Conservation (phyloP, 176 grass and related monocot genomes). For the Panicum miliaceum region DNA sequence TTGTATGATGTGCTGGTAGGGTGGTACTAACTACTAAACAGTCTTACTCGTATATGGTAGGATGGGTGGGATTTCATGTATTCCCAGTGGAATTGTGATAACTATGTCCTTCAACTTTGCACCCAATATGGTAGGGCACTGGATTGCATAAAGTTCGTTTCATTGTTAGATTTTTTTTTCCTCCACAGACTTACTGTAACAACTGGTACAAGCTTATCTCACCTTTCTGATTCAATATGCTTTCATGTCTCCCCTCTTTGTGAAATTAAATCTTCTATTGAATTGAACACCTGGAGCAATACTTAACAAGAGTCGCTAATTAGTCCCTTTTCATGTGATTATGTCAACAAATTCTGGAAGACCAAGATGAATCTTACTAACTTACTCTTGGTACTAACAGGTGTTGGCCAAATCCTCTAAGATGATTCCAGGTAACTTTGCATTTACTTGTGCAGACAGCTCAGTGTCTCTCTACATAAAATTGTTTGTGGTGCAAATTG, state of each 20-base stretch:
- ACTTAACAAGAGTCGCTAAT: neutral
- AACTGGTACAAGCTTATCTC: neutral
- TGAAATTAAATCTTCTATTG: neutral
- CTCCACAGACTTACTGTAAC: neutral
- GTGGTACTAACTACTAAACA: constrained; percentile 1
- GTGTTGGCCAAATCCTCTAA: constrained; percentile 98
- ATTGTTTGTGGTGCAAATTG: neutral
- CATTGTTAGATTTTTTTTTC: neutral
- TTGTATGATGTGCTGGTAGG: neutral
- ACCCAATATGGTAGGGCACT: neutral
- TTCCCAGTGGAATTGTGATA: neutral
- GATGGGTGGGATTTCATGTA: neutral
- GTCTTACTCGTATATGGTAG: neutral
- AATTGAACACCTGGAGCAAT: neutral
- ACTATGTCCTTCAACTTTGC: neutral
- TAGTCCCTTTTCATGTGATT: neutral
- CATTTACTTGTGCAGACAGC: neutral
- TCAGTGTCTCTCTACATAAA: neutral
- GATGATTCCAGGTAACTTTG: constrained; percentile 94
- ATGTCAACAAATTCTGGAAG: neutral
- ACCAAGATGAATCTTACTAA: neutral
- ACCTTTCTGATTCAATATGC: neutral
- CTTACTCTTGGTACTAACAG: constrained; percentile 54
- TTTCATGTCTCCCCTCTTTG: neutral
- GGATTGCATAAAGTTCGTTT: neutral